Percentiles rank a stretch among this genome's conserved stretches.
Evolutionary conservation across 225 moss, liverwort and hornwort species (phyloP).

Genomic region (Pleurozium schreberi): DNA sequence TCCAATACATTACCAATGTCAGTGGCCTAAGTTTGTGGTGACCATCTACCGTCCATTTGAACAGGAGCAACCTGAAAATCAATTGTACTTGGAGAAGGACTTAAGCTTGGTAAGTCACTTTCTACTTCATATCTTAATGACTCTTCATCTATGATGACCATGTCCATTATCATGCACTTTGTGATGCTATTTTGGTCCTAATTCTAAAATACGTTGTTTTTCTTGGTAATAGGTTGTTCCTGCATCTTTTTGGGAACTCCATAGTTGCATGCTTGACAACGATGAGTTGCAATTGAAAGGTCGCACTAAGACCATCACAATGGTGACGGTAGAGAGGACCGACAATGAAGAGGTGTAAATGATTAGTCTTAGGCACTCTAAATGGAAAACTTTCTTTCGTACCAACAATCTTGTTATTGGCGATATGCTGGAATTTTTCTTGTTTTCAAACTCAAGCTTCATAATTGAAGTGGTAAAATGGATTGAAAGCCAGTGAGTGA

Average conservation of each 20-base stretch:
- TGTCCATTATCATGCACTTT: not conserved
- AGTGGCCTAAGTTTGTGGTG: too few relatives aligned
- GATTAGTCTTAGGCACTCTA: too few relatives aligned
- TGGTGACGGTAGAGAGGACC: too few relatives aligned
- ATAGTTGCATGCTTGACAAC: not conserved
- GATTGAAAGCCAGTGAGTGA: too few relatives aligned
- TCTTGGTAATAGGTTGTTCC: not conserved
- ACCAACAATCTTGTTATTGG: not conserved
- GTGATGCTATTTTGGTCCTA: not conserved
- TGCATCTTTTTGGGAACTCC: too few relatives aligned
- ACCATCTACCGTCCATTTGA: too few relatives aligned
- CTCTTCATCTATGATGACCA: not conserved
- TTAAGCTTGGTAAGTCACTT: not conserved
- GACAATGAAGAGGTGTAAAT: too few relatives aligned
- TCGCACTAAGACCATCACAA: too few relatives aligned
- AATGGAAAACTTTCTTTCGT: not conserved
- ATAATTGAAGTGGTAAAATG: fast-evolving
- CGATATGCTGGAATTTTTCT: not conserved
- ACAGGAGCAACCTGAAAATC: too few relatives aligned
- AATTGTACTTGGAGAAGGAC: not conserved
- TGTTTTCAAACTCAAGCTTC: not conserved
- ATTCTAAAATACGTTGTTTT: not conserved
- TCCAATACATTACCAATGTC: too few relatives aligned
- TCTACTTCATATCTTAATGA: not conserved
- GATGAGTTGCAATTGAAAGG: not conserved